These are phyloP conservation scores for Mercurialis annua DNA, from an alignment of 345 rosid genomes.

Conservation along the genomic window DNA sequence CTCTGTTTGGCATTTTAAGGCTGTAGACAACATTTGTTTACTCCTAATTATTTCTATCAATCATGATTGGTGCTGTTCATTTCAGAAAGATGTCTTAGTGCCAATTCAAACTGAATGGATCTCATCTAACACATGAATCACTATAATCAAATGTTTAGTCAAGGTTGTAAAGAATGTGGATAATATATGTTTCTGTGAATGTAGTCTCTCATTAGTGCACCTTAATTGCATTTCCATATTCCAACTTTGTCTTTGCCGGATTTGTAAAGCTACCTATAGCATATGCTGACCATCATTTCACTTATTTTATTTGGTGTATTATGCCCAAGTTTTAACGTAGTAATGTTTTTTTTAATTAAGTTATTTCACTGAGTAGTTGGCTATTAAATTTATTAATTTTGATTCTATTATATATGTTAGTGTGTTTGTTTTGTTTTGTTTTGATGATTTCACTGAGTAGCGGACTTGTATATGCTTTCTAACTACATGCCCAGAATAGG, in stretches of 20 bases:
- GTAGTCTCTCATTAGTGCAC: background rate
- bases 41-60: background rate
- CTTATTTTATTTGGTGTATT: background rate
- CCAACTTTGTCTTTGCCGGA: background rate
- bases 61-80: background rate
- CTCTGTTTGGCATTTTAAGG: background rate
- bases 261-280: too few species aligned
- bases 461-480: constrained; percentile 83
- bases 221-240: background rate
- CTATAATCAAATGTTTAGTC: background rate
- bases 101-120: too few species aligned
- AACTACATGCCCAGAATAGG: too few species aligned
- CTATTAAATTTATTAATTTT: background rate
- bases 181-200: background rate
- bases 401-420: background rate
- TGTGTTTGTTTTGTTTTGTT: constrained; percentile 28
- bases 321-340: background rate
- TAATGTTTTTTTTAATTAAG: background rate
- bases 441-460: constrained; percentile 64
- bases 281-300: background rate
- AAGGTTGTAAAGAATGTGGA: too few species aligned
- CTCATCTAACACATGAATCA: background rate
- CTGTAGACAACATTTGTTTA: background rate
- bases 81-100: background rate
- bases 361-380: background rate